Base-by-base conservation (phyloP, 1,284 basidiomycete genomes). In the Grifola frondosa region DNA sequence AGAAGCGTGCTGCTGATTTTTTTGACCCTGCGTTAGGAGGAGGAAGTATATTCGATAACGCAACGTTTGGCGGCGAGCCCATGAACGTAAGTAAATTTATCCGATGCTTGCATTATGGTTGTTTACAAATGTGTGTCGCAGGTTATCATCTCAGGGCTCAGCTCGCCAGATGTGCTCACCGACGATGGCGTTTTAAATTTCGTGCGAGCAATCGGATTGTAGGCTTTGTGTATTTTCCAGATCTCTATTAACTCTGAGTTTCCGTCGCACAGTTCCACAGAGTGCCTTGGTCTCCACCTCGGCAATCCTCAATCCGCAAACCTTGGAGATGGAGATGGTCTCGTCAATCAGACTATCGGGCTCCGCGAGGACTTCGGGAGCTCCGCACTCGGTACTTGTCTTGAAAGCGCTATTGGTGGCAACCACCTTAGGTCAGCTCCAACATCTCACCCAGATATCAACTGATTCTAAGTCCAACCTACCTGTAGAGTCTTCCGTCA, bases 221-320 rank as follows among this genome's bases (percentile, higher is more conserved):
- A 56, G 50, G 68, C 59, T 39, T 13, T 19, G 24, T 21, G 10
- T 17, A 21, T 21, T 38, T 7, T 8, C 12, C n/a, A 10, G n/a
- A 28, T 40, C 30, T 33, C n/a, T 16, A 3, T 30, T 21, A 39
- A 38, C 10, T 32, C 13, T 36, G n/a, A n/a, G n/a, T 44, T 16
- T 5, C 21, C 16, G 19, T 32, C 12, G 9, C 11, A 13, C 37
- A 84, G 81, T 59, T 81, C 82, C 7, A 70, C 71, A 35, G 86
- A 88, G 61, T 88, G 85, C 56, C 59, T 88, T 7, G 84, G 81
- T 11, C 56, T 85, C 37, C 85, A 84, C 52, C 48, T 76, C 16
- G 84, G 84, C 2, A 69, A 53, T 15, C 74, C 74, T 0, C 83
- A 87, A 54, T 67, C 74, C 33, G 85, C 85, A n/a, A 70, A 87